Evolutionary conservation across 1,284 basidiomycete genomes (phyloP), one percentile per base, ranked within the genome.

Genomic region (Exobasidium rhododendri): DNA sequence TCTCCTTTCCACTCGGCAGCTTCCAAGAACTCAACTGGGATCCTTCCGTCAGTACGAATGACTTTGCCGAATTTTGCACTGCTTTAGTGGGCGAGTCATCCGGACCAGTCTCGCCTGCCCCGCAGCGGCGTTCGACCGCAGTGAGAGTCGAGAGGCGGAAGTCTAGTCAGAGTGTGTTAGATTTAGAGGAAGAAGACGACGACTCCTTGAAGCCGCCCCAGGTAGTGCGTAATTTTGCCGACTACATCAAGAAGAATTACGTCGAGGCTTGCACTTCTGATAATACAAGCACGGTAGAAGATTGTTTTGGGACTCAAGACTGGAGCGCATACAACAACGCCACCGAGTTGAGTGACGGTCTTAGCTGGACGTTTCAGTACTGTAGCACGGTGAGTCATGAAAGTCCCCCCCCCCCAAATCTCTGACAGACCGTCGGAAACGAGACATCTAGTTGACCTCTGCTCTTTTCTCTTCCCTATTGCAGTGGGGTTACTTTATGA

Each of bases 301-400:
- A 66, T 26, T 97, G 94, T 80, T 96, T 96, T 74, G 91, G 91
- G 17, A 89, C 90, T 0, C 85, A 84, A 62, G 82, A 94, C 69
- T 88, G 63, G 46, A 67, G 88, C 68, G 72, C 82, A 1, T 94
- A 86, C 81, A 84, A 84, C 64, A 83, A 84, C 13, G 85, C 84
- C 2, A 57, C 32, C 13, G 81, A 91, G 5, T 82, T 85, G 62
- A 85, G 90, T 77, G 84, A 83, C 0, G 94, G 91, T 91, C 84
- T 92, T 47, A 83, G 89, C 11, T 97, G 94, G 94, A 79, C 84
- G 1, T 97, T 92, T 85, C 93, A 96, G 80, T 69, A 71, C 47
- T 67, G 71, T 64, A 73, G 69, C 4, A 35, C 44, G 51, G 47
- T 50, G 22, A 26, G 47, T 7, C 20, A 7, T 40, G n/a, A n/a